phyloP scores from a whole-genome alignment of 805 yeast genomes.

The Yarrowia bubula region DNA sequence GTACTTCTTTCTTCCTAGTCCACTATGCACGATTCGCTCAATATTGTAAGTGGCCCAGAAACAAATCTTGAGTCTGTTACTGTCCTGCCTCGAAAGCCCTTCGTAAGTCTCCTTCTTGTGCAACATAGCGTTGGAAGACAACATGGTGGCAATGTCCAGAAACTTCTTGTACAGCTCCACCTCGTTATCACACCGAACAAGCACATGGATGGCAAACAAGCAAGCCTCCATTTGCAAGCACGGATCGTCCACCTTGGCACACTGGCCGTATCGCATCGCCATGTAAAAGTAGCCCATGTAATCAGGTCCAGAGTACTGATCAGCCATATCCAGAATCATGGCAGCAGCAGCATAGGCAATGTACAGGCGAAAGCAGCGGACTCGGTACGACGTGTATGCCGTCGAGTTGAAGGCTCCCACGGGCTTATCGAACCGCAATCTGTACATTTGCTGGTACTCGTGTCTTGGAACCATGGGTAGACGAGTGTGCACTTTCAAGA shows the following conservation, averaged over 20 bases:
- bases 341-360: conserved; percentile 30
- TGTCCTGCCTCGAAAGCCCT: background rate
- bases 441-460: conserved; percentile 29
- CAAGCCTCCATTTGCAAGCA: conserved; percentile 53
- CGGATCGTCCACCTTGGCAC: conserved; percentile 44
- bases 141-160: conserved; percentile 14
- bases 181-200: conserved; percentile 61
- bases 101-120: conserved; percentile 22
- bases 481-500: conserved; percentile 30
- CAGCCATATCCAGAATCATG: conserved; percentile 12
- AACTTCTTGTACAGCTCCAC: conserved; percentile 26
- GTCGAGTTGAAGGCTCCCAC: conserved; percentile 29
- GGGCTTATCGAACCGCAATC: conserved; percentile 28
- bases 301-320: conserved; percentile 25
- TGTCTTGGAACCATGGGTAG: conserved; percentile 32
- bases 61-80: conserved; percentile 5
- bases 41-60: conserved; percentile 25
- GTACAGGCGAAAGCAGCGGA: conserved; percentile 30
- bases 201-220: conserved; percentile 52
- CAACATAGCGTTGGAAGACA: background rate
- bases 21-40: conserved; percentile 9
- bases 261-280: conserved; percentile 55
- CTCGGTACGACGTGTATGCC: conserved; percentile 29
- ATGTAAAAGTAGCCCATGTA: conserved; percentile 56
- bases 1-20: conserved; percentile 12